A percentile compares a stretch with the other conserved stretches of the same genome.
phyloP scores from a whole-genome alignment of 1,139 yeast species.

The Suhomyces bribrorum region DNA sequence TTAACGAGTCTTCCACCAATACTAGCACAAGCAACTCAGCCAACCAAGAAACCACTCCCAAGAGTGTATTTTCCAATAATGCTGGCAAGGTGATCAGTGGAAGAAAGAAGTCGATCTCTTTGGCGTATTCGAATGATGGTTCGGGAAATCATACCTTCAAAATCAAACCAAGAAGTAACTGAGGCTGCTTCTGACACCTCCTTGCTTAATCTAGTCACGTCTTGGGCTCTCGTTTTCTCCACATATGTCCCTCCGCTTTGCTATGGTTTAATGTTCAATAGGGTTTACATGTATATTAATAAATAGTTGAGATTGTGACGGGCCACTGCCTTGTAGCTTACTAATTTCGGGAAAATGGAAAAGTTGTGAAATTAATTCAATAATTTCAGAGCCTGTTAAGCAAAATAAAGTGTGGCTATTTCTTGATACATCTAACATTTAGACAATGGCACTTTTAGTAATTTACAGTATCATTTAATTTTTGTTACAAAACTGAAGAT shows the following conservation, averaged over 20 bases:
- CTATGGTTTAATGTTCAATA: neutral
- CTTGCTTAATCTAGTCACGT: too few species aligned
- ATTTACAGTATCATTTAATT: too few species aligned
- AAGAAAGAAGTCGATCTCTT: constrained; percentile 26
- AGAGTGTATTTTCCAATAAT: constrained; percentile 24
- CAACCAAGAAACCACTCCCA: constrained; percentile 21
- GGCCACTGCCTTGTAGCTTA: too few species aligned
- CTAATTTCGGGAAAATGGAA: too few species aligned
- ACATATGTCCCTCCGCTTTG: neutral
- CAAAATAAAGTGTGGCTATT: too few species aligned
- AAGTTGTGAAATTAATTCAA: too few species aligned
- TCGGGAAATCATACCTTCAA: constrained; percentile 44
- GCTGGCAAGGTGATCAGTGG: constrained; percentile 30
- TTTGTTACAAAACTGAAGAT: too few species aligned
- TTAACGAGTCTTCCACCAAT: constrained; percentile 1
- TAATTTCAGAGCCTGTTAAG: too few species aligned
- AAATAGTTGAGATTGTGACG: constrained; percentile 2
- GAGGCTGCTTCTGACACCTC: too few species aligned
- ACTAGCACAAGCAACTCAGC: neutral
- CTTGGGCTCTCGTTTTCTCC: too few species aligned
- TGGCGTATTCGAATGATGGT: constrained; percentile 48
- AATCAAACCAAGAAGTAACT: constrained; percentile 39
- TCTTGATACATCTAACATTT: too few species aligned
- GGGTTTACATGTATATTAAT: constrained; percentile 4
- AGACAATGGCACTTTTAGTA: too few species aligned